A percentile compares a stretch with the other conserved stretches of the same genome.
These are phyloP conservation scores for Leccinellum rugosiceps DNA, from an alignment of 768 basidiomycete genomes.

Conservation along the genomic window DNA sequence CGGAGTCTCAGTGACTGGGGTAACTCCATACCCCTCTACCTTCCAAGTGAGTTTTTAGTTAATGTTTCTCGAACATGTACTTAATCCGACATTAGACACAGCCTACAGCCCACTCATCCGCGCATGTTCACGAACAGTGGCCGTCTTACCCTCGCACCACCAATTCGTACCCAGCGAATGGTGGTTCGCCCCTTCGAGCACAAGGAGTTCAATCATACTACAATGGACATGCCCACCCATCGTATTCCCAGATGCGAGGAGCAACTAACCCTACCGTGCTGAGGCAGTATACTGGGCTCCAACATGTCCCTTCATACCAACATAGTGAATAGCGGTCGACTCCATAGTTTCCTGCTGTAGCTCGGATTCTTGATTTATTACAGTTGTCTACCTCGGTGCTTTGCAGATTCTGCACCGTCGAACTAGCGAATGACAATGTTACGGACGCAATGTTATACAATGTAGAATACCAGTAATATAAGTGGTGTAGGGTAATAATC, in stretches of 20 bases:
- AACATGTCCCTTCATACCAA: constrained; percentile 29
- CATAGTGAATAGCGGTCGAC: constrained; percentile 23
- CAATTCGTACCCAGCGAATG: constrained; percentile 18
- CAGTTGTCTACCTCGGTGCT: constrained; percentile 1
- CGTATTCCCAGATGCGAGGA: constrained; percentile 30
- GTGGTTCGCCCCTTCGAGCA: constrained; percentile 12
- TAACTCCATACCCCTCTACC: constrained; percentile 24
- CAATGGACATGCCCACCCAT: constrained; percentile 20
- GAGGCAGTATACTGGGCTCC: constrained; percentile 26
- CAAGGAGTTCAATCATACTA: constrained; percentile 28
- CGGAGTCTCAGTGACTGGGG: constrained; percentile 11
- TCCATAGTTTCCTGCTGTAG: neutral
- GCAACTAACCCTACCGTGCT: constrained; percentile 14
- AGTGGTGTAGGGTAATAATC: constrained; percentile 12
- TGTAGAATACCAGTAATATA: constrained; percentile 32
- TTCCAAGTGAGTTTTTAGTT: constrained; percentile 18
- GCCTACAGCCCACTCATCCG: constrained; percentile 11
- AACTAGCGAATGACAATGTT: constrained; percentile 6
- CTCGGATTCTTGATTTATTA: constrained; percentile 8
- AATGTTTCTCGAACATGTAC: neutral
- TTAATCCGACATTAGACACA: constrained; percentile 7
- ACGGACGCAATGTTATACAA: constrained; percentile 16
- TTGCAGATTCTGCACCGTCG: neutral
- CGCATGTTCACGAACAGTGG: constrained; percentile 25
- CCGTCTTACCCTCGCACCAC: constrained; percentile 26